phyloP scores from a whole-genome alignment of 345 rosid species.

The Moricandia arvensis region DNA sequence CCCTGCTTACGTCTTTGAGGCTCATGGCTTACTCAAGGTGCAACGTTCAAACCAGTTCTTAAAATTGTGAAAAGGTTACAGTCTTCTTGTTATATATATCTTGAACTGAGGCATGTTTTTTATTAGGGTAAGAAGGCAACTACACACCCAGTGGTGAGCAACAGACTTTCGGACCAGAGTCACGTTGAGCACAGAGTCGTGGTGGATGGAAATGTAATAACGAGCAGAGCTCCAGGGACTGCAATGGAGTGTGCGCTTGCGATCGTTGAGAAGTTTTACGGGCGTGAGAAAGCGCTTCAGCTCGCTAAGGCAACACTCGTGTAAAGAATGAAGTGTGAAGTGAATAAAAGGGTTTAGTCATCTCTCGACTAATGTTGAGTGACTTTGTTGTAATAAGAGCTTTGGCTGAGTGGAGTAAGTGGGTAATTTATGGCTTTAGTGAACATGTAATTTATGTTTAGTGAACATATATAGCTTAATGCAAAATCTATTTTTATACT shows the following conservation, averaged over 20 bases:
- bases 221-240: constrained; percentile 94
- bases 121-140: constrained; percentile 93
- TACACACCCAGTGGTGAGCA: constrained; percentile 69
- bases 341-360: not conserved
- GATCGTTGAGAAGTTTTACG: constrained; percentile 77
- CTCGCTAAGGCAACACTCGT: constrained; percentile 68
- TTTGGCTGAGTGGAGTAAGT: not conserved
- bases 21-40: constrained; percentile 91
- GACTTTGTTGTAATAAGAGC: constrained; percentile 3
- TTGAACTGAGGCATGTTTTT: constrained; percentile 15
- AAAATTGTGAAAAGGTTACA: not conserved
- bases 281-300: constrained; percentile 69
- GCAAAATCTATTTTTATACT: too few relatives aligned
- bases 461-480: too few relatives aligned
- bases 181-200: constrained; percentile 71
- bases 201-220: constrained; percentile 87
- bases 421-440: too few relatives aligned
- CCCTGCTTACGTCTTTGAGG: constrained; percentile 79
- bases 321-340: constrained; percentile 10
- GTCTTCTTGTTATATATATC: not conserved
- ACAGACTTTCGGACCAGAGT: constrained; percentile 73
- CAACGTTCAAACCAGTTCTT: not conserved
- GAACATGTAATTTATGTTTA: too few relatives aligned
- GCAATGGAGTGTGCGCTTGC: constrained; percentile 83
- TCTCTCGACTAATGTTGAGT: not conserved